Percentiles rank a stretch among this genome's conserved stretches.
phyloP scores from a whole-genome alignment of 139 green algal genomes.

The Edaphochlamys debaryana region DNA sequence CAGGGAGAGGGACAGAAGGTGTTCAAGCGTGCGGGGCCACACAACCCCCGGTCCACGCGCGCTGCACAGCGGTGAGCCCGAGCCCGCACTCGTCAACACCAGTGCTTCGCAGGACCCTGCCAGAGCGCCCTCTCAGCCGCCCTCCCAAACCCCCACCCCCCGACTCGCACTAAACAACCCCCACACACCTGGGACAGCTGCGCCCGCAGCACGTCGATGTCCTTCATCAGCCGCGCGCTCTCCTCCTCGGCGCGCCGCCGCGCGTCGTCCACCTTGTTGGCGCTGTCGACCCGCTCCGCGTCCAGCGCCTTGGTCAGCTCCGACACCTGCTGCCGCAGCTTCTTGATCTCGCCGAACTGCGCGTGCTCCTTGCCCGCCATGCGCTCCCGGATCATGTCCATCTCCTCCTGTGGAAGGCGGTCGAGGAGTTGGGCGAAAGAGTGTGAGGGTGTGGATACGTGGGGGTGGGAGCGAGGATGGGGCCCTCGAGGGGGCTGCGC shows the following conservation, averaged over 20 bases:
- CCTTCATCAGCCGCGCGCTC: constrained; percentile 20
- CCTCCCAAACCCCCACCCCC: too few relatives aligned
- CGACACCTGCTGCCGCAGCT: constrained; percentile 38
- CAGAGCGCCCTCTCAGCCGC: not conserved
- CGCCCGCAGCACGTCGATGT: constrained; percentile 17
- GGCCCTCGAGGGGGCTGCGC: too few relatives aligned
- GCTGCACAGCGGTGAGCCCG: not conserved
- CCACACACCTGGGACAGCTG: too few relatives aligned
- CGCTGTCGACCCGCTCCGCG: constrained; percentile 5
- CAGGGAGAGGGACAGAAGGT: too few relatives aligned
- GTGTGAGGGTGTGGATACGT: not conserved
- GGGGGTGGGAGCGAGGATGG: too few relatives aligned
- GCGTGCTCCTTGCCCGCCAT: constrained; percentile 41
- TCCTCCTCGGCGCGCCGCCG: constrained; percentile 32
- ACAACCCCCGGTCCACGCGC: too few relatives aligned
- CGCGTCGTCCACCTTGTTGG: constrained; percentile 27
- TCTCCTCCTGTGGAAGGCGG: constrained; percentile 14
- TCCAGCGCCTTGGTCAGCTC: constrained; percentile 38
- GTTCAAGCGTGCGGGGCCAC: too few relatives aligned
- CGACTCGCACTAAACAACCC: too few relatives aligned
- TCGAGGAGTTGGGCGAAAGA: not conserved
- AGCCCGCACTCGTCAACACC: too few relatives aligned
- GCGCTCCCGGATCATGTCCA: constrained; percentile 29
- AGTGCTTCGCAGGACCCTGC: too few relatives aligned
- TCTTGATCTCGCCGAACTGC: constrained; percentile 48